Percentiles rank a stretch among this genome's conserved stretches.
These are phyloP conservation scores for Graphilbum fragrans DNA, from an alignment of 2,329 filamentous ascomycete species.

Conservation along the genomic window DNA sequence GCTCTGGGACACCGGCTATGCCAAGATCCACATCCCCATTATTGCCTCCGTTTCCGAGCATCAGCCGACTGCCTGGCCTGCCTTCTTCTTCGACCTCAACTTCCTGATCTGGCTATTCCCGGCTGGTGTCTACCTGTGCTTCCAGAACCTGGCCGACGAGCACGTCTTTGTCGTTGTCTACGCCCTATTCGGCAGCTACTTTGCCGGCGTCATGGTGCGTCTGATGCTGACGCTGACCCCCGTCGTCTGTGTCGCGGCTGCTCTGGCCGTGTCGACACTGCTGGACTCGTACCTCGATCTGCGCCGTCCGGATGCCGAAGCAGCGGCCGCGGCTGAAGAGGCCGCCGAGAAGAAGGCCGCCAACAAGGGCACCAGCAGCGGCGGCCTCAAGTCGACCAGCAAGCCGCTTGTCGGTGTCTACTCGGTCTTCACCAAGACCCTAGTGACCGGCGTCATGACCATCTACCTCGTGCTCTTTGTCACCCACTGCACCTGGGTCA, in stretches of 20 bases:
- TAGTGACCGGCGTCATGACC: conserved; percentile 61
- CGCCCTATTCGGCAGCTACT: conserved; percentile 92
- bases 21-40: conserved; percentile 98
- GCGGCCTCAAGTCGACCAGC: conserved; percentile 55
- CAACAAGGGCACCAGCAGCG: conserved; percentile 20
- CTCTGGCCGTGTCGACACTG: conserved; percentile 76
- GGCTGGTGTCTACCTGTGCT: conserved; percentile 95
- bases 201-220: conserved; percentile 98
- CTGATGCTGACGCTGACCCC: conserved; percentile 96
- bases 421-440: conserved; percentile 62
- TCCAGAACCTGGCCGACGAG: conserved; percentile 85
- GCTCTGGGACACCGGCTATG: conserved; percentile 95
- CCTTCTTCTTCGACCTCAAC: conserved; percentile 98
- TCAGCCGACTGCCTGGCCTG: conserved; percentile 96
- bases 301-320: conserved; percentile 45
- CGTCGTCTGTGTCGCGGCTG: conserved; percentile 88
- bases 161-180: conserved; percentile 98
- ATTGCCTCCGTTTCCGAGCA: conserved; percentile 99
- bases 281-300: conserved; percentile 73
- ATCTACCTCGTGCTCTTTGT: conserved; percentile 88
- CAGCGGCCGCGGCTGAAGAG: conserved; percentile 28
- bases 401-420: conserved; percentile 76
- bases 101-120: conserved; percentile 80
- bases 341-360: conserved; percentile 35
- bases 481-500: conserved; percentile 97